A percentile compares a stretch with the other conserved stretches of the same genome.
Conservation (phyloP, 2,329 filamentous ascomycete genomes). For the Tothia fuscella region DNA sequence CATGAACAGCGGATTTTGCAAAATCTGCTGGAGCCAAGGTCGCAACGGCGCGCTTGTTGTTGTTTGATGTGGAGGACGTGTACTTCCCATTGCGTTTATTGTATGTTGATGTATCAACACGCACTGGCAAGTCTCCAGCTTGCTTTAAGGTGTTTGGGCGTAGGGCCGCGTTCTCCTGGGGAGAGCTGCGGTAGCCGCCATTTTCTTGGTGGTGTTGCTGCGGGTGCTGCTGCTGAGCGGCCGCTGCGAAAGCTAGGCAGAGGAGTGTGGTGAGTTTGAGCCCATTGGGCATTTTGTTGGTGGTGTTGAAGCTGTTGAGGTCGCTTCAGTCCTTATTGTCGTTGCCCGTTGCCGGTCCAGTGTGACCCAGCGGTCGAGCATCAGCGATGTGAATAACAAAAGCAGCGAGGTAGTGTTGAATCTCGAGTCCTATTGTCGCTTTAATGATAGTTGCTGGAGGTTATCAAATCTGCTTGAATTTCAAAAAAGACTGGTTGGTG, state of each 20-base stretch:
- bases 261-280: constrained; percentile 23
- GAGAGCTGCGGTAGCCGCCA: constrained; percentile 17
- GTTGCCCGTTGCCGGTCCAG: constrained; percentile 6
- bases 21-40: constrained; percentile 83
- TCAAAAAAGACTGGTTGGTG: too few species aligned
- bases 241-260: constrained; percentile 23
- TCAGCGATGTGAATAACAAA: background rate
- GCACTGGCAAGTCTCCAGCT: constrained; percentile 14
- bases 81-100: constrained; percentile 8
- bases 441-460: too few species aligned
- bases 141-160: constrained; percentile 17
- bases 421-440: too few species aligned
- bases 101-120: constrained; percentile 2
- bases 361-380: constrained; percentile 8
- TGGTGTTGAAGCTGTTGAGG: constrained; percentile 2
- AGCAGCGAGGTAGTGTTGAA: background rate
- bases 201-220: too few species aligned
- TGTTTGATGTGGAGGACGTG: constrained; percentile 19
- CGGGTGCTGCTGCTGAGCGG: constrained; percentile 29
- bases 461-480: too few species aligned
- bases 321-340: background rate
- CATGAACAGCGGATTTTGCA: constrained; percentile 69
- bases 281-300: constrained; percentile 7
- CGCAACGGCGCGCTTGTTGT: constrained; percentile 93
- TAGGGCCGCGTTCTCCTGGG: constrained; percentile 17